A percentile compares a stretch with the other conserved stretches of the same genome.
Evolutionary conservation across 371 early-diverging fungal genomes (phyloP).

Genomic region (Apophysomyces trapeziformis): DNA sequence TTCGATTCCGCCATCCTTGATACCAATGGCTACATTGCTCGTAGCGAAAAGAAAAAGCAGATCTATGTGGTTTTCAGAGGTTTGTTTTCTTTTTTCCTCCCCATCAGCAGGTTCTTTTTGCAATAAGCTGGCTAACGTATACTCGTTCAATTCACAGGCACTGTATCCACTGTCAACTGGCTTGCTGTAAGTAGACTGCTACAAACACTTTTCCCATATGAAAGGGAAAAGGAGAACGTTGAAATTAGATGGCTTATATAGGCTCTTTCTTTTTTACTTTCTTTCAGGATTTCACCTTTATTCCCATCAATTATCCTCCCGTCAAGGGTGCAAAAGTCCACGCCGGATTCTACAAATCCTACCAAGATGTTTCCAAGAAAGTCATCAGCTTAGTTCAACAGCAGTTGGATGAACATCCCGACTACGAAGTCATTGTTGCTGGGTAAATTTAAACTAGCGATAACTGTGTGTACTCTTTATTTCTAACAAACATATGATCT

Average conservation of each 20-base stretch:
- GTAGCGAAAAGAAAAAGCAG: constrained; percentile 17
- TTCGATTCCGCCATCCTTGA: neutral
- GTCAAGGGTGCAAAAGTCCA: constrained; percentile 23
- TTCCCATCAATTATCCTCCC: constrained; percentile 16
- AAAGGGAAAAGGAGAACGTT: too few species aligned
- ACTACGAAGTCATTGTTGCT: constrained; percentile 14
- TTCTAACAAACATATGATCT: too few species aligned
- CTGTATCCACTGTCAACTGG: constrained; percentile 21
- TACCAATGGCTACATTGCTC: constrained; percentile 17
- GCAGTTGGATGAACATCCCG: constrained; percentile 13
- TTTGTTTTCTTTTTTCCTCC: neutral
- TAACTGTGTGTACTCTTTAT: too few species aligned
- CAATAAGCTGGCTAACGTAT: neutral
- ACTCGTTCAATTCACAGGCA: neutral
- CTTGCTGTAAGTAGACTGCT: constrained; percentile 20
- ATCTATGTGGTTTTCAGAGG: constrained; percentile 20
- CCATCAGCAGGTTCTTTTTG: neutral
- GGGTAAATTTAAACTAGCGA: constrained; percentile 12
- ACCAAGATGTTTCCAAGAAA: neutral
- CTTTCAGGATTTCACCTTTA: neutral
- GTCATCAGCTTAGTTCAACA: neutral
- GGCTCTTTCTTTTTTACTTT: neutral
- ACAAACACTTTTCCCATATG: too few species aligned
- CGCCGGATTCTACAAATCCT: constrained; percentile 15
- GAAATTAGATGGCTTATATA: too few species aligned